A percentile compares a stretch with the other conserved stretches of the same genome.
These are phyloP conservation scores for Aspergillus kassunensis DNA, from an alignment of 495 filamentous ascomycete genomes.

Conservation along the genomic window DNA sequence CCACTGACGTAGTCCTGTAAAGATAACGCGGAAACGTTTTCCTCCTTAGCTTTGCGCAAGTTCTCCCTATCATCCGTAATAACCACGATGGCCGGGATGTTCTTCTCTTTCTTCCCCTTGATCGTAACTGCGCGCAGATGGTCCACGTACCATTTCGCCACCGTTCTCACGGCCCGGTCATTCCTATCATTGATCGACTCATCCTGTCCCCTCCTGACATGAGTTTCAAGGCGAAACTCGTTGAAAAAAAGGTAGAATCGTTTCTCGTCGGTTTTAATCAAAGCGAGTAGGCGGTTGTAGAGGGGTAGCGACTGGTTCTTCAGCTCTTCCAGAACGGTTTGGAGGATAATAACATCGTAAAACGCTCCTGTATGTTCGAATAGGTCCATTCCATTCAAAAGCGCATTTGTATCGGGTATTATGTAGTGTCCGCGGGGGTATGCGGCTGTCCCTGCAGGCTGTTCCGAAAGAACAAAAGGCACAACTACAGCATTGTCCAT, in stretches of 20 bases:
- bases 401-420: slow-evolving; percentile 92
- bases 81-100: slow-evolving; percentile 79
- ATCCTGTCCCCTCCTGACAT: slow-evolving; percentile 66
- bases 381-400: slow-evolving; percentile 92
- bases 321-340: slow-evolving; percentile 94
- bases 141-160: slow-evolving; percentile 82
- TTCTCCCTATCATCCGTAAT: slow-evolving; percentile 90
- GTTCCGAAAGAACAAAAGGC: slow-evolving; percentile 83
- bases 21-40: slow-evolving; percentile 62
- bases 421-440: slow-evolving; percentile 91
- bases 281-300: slow-evolving; percentile 84
- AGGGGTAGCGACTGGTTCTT: slow-evolving; percentile 89
- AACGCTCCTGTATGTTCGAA: slow-evolving; percentile 91
- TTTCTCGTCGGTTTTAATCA: slow-evolving; percentile 93
- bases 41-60: slow-evolving; percentile 72
- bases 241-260: slow-evolving; percentile 99
- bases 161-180: slow-evolving; percentile 82
- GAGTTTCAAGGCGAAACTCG: slow-evolving; percentile 90
- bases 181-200: slow-evolving; percentile 97
- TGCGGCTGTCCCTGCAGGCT: slow-evolving; percentile 72
- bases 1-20: slow-evolving; percentile 75
- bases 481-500: slow-evolving; percentile 47
- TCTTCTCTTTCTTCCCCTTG: slow-evolving; percentile 53
- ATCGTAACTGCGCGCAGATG: slow-evolving; percentile 62
- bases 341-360: slow-evolving; percentile 90